These are phyloP conservation scores for Linum trigynum DNA, from an alignment of 345 rosid species.

Conservation along the genomic window DNA sequence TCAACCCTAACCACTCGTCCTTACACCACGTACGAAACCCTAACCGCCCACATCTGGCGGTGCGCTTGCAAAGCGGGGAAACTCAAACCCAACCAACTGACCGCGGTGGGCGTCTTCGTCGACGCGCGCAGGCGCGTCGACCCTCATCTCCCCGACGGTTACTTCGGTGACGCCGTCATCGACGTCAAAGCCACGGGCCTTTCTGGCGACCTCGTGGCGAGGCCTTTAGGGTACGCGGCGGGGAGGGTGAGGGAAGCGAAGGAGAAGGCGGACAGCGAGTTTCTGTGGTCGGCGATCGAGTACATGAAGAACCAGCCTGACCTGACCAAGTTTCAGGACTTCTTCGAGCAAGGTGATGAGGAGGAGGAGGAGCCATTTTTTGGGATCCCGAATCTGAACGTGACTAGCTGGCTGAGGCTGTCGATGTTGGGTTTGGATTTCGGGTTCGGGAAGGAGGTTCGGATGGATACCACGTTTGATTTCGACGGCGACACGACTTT, in stretches of 20 bases:
- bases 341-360: conserved; percentile 20
- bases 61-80: conserved; percentile 30
- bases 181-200: conserved; percentile 32
- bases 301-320: conserved; percentile 35
- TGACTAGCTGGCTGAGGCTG: conserved; percentile 53
- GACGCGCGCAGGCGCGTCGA: conserved; percentile 38
- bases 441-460: conserved; percentile 53
- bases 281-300: conserved; percentile 29
- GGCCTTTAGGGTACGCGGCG: conserved; percentile 33
- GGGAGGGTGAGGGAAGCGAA: conserved; percentile 35
- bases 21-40: conserved; percentile 35
- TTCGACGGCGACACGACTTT: conserved; percentile 42
- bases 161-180: conserved; percentile 37
- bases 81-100: conserved; percentile 36
- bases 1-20: conserved; percentile 12
- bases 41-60: conserved; percentile 31
- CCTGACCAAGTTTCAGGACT: conserved; percentile 40
- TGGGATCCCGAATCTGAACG: conserved; percentile 56
- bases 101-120: conserved; percentile 34
- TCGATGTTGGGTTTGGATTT: conserved; percentile 48
- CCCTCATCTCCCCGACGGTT: conserved; percentile 28
- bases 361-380: conserved; percentile 41
- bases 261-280: conserved; percentile 29
- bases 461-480: conserved; percentile 44
- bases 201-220: conserved; percentile 32